Evolutionary conservation across 805 yeast genomes (phyloP).

Genomic region (Candida yuanshanica): DNA sequence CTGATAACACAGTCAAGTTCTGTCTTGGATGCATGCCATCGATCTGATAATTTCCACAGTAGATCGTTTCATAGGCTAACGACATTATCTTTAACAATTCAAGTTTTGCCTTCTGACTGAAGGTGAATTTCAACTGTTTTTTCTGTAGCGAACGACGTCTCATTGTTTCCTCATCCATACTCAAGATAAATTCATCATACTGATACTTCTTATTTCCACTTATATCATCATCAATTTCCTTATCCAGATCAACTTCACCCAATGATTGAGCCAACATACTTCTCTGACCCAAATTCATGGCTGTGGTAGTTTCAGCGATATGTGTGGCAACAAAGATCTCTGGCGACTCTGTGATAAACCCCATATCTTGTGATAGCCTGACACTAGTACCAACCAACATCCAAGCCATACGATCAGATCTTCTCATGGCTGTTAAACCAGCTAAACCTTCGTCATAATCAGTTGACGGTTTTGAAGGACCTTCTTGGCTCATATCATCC

Average conservation of each 20-base stretch:
- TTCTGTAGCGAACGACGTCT: constrained; percentile 21
- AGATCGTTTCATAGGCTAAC: constrained; percentile 77
- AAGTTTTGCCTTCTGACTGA: constrained; percentile 66
- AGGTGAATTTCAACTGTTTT: constrained; percentile 46
- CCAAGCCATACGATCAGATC: constrained; percentile 91
- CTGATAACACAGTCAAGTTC: constrained; percentile 62
- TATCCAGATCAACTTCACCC: constrained; percentile 57
- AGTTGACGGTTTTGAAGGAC: constrained; percentile 4
- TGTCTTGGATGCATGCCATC: constrained; percentile 51
- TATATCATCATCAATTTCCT: constrained; percentile 28
- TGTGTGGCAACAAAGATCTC: constrained; percentile 80
- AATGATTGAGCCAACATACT: constrained; percentile 72
- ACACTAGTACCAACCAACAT: constrained; percentile 87
- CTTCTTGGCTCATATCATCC: constrained; percentile 6
- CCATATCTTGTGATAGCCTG: constrained; percentile 81
- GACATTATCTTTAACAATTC: constrained; percentile 76
- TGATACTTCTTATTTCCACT: constrained; percentile 21
- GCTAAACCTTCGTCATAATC: constrained; percentile 41
- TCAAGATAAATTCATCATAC: constrained; percentile 27
- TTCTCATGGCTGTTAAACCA: constrained; percentile 77
- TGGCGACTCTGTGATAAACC: constrained; percentile 67
- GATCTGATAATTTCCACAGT: constrained; percentile 50
- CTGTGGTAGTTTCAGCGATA: constrained; percentile 74
- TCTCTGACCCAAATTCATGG: constrained; percentile 73
- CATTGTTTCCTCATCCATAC: constrained; percentile 25